Evolutionary conservation across 768 basidiomycete species (phyloP).

Genomic region (Tylopilus subfusipes): DNA sequence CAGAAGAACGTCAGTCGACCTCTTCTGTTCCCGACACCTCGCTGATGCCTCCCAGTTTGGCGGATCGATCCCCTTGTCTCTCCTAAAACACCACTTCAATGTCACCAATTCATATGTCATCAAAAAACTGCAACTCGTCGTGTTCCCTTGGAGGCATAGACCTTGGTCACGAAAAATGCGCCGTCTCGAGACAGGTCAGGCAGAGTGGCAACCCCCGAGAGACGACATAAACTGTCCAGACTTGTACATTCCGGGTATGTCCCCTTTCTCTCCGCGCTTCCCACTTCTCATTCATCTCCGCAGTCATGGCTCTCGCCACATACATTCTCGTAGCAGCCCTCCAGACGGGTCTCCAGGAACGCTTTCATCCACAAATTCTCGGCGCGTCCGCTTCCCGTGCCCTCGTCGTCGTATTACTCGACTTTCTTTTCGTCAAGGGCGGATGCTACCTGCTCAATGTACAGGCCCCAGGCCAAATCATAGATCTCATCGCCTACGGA

Average conservation of each 20-base stretch:
- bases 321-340: constrained; percentile 90
- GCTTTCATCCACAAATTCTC: constrained; percentile 86
- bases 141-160: constrained; percentile 95
- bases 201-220: constrained; percentile 83
- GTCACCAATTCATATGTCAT: constrained; percentile 96
- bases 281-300: constrained; percentile 12
- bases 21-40: background rate
- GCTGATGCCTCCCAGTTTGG: constrained; percentile 54
- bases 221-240: constrained; percentile 97
- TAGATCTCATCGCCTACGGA: constrained; percentile 86
- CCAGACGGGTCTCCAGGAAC: constrained; percentile 74
- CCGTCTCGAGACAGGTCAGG: constrained; percentile 57
- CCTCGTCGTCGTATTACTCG: constrained; percentile 77
- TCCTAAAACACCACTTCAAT: constrained; percentile 90
- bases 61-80: constrained; percentile 67
- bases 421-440: constrained; percentile 84
- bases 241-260: constrained; percentile 87
- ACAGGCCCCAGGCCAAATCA: constrained; percentile 61
- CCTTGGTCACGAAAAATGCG: constrained; percentile 75
- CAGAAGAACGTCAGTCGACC: constrained; percentile 75
- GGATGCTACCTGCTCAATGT: constrained; percentile 95
- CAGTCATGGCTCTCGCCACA: constrained; percentile 94
- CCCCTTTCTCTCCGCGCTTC: background rate
- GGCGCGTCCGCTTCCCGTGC: constrained; percentile 85
- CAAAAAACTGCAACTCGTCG: constrained; percentile 75